Evolutionary conservation across 352 stramenopile genomes (phyloP), one percentile per base, ranked within the genome.

Genomic region (Phytopythium ostracodes): DNA sequence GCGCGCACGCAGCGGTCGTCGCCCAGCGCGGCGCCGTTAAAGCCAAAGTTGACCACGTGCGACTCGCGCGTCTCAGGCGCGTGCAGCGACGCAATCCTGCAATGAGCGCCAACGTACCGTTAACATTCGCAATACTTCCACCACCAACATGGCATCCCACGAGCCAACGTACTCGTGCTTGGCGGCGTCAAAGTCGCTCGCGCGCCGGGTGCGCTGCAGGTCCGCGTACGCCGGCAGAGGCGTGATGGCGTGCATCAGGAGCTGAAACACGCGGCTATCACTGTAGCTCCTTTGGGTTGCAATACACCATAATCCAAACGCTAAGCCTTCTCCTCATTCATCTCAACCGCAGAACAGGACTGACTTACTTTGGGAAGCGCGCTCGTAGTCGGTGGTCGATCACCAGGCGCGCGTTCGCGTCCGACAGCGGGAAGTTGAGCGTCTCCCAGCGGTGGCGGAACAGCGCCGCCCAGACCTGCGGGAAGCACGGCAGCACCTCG

Each of bases 1-100:
- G 82, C 73, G 9, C 86, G 67, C 43, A 93, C 84, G 55, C 73
- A 82, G 17, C 86, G 84, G 58, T 95, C 79, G 50, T 84, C 84
- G 2, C 84, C 84, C 12, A 91, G 64, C 17, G 73, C 66, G 22
- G 66, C 52, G 2, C 84, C 84, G 14, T 64, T 54, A 31, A 84
- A 92, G 6, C 79, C 73, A 60, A 92, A 86, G 60, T 59, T 53
- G 24, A 74, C 63, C 0, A 79, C 63, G 35, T 68, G 71, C 12
- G 71, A 79, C 22, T 60, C 50, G 51, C 71, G 68, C 33, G 68
- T 67, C 40, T 70, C 60, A 1, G 58, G 52, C 0, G 62, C 62
- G 8, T 77, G 71, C 55, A 77, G 46, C 59, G 64, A 66, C 29
- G 65, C 62, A 36, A 77, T 58, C 43, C 70, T 77, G n/a, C n/a